Conservation (phyloP, 2,329 filamentous ascomycete species). For the Thyridium curvatum region DNA sequence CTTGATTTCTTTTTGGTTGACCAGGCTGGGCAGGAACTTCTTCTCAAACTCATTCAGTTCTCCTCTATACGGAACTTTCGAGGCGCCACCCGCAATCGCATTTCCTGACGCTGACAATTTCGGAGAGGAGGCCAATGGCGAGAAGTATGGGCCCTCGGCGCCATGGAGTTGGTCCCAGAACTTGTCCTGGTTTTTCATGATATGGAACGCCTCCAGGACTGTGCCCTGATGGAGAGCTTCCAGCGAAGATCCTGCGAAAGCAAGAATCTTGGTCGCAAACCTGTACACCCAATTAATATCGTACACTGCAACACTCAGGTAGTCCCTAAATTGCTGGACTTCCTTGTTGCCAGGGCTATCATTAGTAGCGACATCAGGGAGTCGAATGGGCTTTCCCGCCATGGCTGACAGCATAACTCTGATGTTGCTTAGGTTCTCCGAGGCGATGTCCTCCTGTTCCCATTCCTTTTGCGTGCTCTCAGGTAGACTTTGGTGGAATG, state of each 20-base stretch:
- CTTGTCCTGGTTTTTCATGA: conserved; percentile 16
- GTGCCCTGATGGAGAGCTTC: conserved; percentile 6
- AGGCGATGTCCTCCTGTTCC: conserved; percentile 27
- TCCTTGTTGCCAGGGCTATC: not conserved
- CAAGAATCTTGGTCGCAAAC: conserved; percentile 18
- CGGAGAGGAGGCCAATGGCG: conserved; percentile 7
- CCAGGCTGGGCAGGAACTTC: conserved; percentile 72
- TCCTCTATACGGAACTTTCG: conserved; percentile 9
- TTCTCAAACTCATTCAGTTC: conserved; percentile 68
- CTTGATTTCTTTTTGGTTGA: conserved; percentile 73
- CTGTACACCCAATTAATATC: conserved; percentile 26
- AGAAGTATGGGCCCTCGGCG: conserved; percentile 18
- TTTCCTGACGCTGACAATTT: conserved; percentile 7
- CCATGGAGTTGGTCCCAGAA: conserved; percentile 14
- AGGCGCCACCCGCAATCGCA: conserved; percentile 19
- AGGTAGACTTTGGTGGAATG: conserved; percentile 13
- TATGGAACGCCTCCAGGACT: conserved; percentile 16
- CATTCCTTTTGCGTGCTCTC: conserved; percentile 9
- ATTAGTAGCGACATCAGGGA: too few species aligned
- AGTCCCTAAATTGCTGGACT: conserved; percentile 2
- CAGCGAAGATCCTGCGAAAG: conserved; percentile 6
- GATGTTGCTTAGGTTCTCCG: conserved; percentile 41
- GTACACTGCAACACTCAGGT: conserved; percentile 14
- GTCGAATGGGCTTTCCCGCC: conserved; percentile 13
- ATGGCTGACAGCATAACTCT: conserved; percentile 38